Conservation (phyloP, 768 basidiomycete genomes). For the Mycena indigotica region DNA sequence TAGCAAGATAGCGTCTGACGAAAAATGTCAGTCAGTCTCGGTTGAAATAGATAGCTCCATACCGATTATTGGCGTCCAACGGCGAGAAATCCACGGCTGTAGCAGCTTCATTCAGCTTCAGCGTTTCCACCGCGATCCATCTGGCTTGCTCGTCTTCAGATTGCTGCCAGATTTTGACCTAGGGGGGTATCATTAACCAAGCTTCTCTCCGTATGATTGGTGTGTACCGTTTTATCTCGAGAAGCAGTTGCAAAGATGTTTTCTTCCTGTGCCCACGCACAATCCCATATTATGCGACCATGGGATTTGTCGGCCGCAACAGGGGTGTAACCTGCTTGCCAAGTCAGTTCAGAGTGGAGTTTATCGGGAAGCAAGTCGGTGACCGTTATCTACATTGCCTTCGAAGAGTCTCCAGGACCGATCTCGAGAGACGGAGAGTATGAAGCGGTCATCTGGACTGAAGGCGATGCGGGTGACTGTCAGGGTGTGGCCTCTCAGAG, state of each 20-base stretch:
- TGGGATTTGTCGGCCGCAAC: conserved; percentile 81
- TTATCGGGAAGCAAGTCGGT: conserved; percentile 17
- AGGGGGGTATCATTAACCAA: no score
- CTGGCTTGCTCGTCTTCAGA: conserved; percentile 35
- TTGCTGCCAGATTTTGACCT: conserved; percentile 86
- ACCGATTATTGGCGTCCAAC: conserved; percentile 44
- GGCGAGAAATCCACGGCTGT: conserved; percentile 78
- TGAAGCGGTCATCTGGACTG: conserved; percentile 76
- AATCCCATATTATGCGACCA: conserved; percentile 94
- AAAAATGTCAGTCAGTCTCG: conserved; percentile 4
- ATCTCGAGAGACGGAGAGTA: conserved; percentile 89
- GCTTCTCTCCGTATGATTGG: no score
- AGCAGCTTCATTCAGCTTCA: conserved; percentile 75
- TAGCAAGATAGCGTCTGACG: conserved; percentile 60
- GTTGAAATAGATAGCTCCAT: conserved; percentile 18
- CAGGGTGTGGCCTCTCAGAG: conserved; percentile 80
- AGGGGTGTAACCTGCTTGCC: conserved; percentile 57
- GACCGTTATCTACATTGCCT: conserved; percentile 45
- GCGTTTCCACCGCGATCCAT: conserved; percentile 63
- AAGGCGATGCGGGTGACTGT: conserved; percentile 92
- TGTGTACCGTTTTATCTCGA: conserved; percentile 87
- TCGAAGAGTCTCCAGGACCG: conserved; percentile 87
- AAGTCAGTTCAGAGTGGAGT: conserved; percentile 1
- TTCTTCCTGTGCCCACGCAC: conserved; percentile 78
- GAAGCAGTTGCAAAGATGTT: conserved; percentile 90